Evolutionary conservation across 441 rosid genomes (phyloP).

Genomic region (Populus hybrid): DNA sequence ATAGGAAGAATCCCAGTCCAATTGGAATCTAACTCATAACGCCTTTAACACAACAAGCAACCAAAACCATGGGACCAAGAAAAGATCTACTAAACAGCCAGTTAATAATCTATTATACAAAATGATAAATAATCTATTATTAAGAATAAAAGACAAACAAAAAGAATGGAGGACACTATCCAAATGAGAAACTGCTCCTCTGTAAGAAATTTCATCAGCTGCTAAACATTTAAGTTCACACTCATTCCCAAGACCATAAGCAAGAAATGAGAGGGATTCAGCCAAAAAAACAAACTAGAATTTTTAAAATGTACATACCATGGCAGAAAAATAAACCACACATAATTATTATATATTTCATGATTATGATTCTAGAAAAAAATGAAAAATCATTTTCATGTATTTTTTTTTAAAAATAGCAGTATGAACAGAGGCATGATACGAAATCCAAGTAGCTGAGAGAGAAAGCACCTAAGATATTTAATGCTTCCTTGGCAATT

Average conservation of each 20-base stretch:
- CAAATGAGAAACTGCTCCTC: neutral
- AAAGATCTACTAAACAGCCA: neutral
- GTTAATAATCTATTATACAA: neutral
- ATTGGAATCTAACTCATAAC: neutral
- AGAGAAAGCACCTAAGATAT: conserved; percentile 46
- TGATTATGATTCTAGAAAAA: neutral
- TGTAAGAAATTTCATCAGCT: neutral
- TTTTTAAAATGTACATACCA: neutral
- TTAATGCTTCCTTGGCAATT: conserved; percentile 38
- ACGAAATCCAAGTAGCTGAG: neutral
- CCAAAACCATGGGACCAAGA: neutral
- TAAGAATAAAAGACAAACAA: neutral
- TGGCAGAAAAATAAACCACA: neutral
- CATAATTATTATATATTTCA: neutral
- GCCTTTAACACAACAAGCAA: neutral
- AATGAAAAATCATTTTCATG: neutral
- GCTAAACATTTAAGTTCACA: neutral
- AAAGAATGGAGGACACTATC: neutral
- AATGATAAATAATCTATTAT: neutral
- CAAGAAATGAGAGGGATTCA: neutral
- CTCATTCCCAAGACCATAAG: neutral
- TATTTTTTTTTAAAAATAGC: neutral
- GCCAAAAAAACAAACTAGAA: neutral
- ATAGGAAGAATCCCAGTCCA: neutral
- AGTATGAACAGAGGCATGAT: neutral